Base-by-base conservation (phyloP, 441 rosid species). In the Biscutella laevigata region DNA sequence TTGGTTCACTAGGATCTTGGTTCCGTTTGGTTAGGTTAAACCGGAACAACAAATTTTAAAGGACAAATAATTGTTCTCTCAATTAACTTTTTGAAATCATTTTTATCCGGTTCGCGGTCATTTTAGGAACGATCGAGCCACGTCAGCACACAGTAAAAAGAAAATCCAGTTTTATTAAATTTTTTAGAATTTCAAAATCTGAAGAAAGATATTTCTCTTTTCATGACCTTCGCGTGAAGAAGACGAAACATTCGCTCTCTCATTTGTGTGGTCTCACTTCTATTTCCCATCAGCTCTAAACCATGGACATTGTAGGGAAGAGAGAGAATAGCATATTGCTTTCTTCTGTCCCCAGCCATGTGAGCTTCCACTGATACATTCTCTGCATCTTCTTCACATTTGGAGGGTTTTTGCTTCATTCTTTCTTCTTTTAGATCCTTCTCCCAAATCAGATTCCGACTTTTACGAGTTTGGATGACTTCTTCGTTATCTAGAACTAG, bases 401-500 rank as follows among this genome's bases (percentile, higher is more conserved):
- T 39, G 34, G 61, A 45, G 19, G 14, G n/a, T 24, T 60, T 15
- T 42, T 39, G 48, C 62, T 44, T 50, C 22, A 12, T 53, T 59
- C 46, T 15, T 40, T 19, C 38, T 39, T 54, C 19, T 40, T 32
- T 22, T 33, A 28, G 41, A 4, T 35, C 28, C 53, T 34, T 19
- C 22, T 41, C 26, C 43, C 30, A 48, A 56, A 32, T 25, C 61
- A 33, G 35, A 1, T 9, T 19, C 43, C 64, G 76, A 73, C 68
- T 71, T 21, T 45, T 27, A 29, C 37, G 71, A 74, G 71, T 66
- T 26, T 48, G 45, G 16, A 73, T 84, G 94, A 94, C 91, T 56
- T 56, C 61, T 10, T 80, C 88, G 7, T 86, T 88, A 4, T 89
- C 94, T 4, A 80, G 87, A 67, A 86, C 80, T 20, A 66, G 95